phyloP scores from a whole-genome alignment of 75 land plant genomes.

The Selaginella tamariscina region DNA sequence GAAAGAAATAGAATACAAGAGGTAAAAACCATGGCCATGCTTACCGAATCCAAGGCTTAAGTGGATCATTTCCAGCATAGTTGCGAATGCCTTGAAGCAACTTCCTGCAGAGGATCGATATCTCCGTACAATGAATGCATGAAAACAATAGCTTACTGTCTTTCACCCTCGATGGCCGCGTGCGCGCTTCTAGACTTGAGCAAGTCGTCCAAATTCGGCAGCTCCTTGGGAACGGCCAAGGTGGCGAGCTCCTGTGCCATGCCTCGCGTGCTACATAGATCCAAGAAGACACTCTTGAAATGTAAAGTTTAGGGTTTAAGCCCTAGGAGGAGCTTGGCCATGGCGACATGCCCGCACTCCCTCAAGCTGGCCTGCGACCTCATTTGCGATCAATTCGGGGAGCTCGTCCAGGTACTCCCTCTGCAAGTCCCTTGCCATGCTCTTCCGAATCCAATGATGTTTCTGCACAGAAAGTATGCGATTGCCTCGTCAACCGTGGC shows the following conservation, averaged over 20 bases:
- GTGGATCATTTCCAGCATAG: conserved; percentile 22
- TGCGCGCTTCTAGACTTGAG: background rate
- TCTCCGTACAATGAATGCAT: background rate
- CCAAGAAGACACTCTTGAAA: no score
- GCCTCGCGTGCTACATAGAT: no score
- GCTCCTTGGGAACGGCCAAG: no score
- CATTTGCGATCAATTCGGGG: conserved; percentile 14
- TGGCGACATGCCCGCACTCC: background rate
- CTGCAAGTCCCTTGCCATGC: background rate
- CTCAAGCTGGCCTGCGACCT: conserved; percentile 6
- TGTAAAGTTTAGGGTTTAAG: no score
- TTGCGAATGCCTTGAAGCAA: conserved; percentile 17
- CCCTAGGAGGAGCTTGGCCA: no score
- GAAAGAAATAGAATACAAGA: background rate
- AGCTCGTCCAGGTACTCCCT: background rate
- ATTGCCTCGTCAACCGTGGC: conserved; percentile 49
- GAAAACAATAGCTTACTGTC: background rate
- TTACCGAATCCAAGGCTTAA: conserved; percentile 28
- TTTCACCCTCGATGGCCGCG: background rate
- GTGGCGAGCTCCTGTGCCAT: no score
- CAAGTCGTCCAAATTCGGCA: background rate
- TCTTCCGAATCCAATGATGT: background rate
- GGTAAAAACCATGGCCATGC: background rate
- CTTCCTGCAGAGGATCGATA: conserved; percentile 16
- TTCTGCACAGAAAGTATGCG: conserved; percentile 58